phyloP scores from a whole-genome alignment of 2,329 filamentous ascomycete genomes.

The Diaporthe humulicola region DNA sequence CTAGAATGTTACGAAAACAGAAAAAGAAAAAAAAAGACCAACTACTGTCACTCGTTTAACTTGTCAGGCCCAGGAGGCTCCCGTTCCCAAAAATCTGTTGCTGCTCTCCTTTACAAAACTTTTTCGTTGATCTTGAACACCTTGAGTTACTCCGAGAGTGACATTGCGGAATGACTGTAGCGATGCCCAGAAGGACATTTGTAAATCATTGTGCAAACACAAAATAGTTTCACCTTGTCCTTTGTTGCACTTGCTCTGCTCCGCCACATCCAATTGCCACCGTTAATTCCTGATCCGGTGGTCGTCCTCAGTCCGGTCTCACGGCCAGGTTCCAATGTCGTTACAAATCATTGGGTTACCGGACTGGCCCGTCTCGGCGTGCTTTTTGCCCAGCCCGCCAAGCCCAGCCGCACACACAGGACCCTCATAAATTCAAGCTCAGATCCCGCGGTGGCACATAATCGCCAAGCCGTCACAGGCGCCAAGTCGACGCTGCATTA shows the following conservation, averaged over 20 bases:
- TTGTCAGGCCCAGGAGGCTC: neutral
- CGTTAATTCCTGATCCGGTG: neutral
- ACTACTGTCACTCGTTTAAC: conserved; percentile 32
- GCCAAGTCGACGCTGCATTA: conserved; percentile 13
- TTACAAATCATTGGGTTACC: conserved; percentile 22
- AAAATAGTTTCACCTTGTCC: conserved; percentile 2
- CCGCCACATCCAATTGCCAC: conserved; percentile 13
- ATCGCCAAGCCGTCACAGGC: conserved; percentile 18
- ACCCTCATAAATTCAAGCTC: conserved; percentile 10
- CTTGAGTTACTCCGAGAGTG: neutral
- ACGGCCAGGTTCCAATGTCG: conserved; percentile 22
- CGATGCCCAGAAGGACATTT: neutral
- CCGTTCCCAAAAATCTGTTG: neutral
- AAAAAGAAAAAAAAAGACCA: conserved; percentile 26
- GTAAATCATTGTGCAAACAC: neutral
- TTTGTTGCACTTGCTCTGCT: neutral
- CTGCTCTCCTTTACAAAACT: neutral
- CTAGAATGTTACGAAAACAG: conserved; percentile 17
- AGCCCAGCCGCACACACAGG: neutral
- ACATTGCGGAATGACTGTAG: neutral
- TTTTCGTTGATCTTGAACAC: neutral
- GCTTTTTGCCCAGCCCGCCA: conserved; percentile 24
- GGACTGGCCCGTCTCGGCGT: conserved; percentile 26
- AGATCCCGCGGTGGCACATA: conserved; percentile 5
- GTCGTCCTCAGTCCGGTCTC: conserved; percentile 11